A percentile compares a stretch with the other conserved stretches of the same genome.
These are phyloP conservation scores for Coemansia sp. DNA, from an alignment of 192 early-diverging fungal species.

Conservation along the genomic window DNA sequence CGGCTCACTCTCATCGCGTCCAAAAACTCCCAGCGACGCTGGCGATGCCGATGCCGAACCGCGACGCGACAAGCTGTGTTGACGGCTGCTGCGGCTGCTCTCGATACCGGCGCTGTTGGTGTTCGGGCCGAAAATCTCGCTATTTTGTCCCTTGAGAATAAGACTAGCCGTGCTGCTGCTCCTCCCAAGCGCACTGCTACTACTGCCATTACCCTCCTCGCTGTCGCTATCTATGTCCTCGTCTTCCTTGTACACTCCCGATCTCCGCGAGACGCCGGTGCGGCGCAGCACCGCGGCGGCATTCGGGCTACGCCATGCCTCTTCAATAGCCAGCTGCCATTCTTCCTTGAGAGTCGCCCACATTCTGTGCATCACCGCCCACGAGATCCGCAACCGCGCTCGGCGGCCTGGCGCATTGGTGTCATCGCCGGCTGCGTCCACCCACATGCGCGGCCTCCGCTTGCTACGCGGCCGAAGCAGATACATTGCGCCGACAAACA, in stretches of 20 bases:
- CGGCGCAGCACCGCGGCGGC: constrained; percentile 49
- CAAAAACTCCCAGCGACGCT: constrained; percentile 23
- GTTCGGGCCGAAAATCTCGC: background rate
- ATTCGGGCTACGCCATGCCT: constrained; percentile 54
- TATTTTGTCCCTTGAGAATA: background rate
- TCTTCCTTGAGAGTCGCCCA: constrained; percentile 54
- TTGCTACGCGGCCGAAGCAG: constrained; percentile 48
- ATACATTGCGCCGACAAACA: constrained; percentile 37
- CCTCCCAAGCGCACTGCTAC: background rate
- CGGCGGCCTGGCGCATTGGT: constrained; percentile 29
- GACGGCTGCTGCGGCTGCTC: constrained; percentile 22
- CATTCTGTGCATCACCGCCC: constrained; percentile 56
- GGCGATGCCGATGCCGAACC: constrained; percentile 34
- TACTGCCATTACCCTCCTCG: background rate
- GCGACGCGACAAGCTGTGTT: constrained; percentile 12
- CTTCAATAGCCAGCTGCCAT: constrained; percentile 42
- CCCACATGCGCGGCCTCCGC: constrained; percentile 53
- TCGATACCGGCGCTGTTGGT: constrained; percentile 6
- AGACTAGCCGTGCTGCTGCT: constrained; percentile 18
- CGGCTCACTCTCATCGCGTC: constrained; percentile 40
- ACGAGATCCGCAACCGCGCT: constrained; percentile 46
- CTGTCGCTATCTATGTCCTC: background rate
- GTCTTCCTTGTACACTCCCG: constrained; percentile 1
- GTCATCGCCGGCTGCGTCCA: constrained; percentile 44
- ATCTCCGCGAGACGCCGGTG: constrained; percentile 36